These are phyloP conservation scores for Colletotrichum destructivum DNA, from an alignment of 2,329 filamentous ascomycete species.

Conservation along the genomic window DNA sequence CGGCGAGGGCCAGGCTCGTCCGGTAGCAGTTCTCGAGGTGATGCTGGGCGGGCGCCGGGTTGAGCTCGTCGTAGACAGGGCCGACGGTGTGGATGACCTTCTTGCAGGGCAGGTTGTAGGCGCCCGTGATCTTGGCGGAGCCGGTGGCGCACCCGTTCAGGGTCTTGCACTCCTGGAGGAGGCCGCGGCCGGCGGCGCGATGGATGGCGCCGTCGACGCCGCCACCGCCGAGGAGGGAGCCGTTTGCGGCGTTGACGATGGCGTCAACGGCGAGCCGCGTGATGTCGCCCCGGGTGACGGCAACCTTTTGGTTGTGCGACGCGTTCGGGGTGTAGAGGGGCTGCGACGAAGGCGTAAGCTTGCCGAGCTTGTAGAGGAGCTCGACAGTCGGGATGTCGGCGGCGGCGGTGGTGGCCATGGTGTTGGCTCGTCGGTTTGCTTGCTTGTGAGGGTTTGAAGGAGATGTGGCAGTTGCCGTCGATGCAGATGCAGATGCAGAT, in stretches of 20 bases:
- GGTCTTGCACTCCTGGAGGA: constrained; percentile 79
- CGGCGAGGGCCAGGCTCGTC: constrained; percentile 80
- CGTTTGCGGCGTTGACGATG: constrained; percentile 95
- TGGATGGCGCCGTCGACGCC: constrained; percentile 94
- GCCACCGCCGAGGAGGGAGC: constrained; percentile 84
- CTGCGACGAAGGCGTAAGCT: constrained; percentile 55
- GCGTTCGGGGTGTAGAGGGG: constrained; percentile 57
- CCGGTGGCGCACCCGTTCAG: constrained; percentile 84
- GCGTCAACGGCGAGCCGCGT: constrained; percentile 83
- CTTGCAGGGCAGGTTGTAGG: constrained; percentile 81
- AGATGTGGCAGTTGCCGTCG: no score
- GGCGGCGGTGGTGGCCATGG: constrained; percentile 59
- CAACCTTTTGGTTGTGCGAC: constrained; percentile 76
- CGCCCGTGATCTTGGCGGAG: constrained; percentile 85
- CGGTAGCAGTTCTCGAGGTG: constrained; percentile 77
- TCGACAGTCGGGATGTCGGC: constrained; percentile 74
- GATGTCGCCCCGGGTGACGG: constrained; percentile 83
- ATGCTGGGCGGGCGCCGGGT: constrained; percentile 59
- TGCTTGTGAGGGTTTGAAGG: background rate
- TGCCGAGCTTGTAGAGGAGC: constrained; percentile 74
- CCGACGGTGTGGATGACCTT: constrained; percentile 94
- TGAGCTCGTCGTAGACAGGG: constrained; percentile 75
- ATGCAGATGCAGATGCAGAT: no score
- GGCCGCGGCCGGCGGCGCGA: constrained; percentile 78
- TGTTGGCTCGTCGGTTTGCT: constrained; percentile 41